phyloP scores from a whole-genome alignment of 768 basidiomycete species.

The Tylopilus subfusipes region DNA sequence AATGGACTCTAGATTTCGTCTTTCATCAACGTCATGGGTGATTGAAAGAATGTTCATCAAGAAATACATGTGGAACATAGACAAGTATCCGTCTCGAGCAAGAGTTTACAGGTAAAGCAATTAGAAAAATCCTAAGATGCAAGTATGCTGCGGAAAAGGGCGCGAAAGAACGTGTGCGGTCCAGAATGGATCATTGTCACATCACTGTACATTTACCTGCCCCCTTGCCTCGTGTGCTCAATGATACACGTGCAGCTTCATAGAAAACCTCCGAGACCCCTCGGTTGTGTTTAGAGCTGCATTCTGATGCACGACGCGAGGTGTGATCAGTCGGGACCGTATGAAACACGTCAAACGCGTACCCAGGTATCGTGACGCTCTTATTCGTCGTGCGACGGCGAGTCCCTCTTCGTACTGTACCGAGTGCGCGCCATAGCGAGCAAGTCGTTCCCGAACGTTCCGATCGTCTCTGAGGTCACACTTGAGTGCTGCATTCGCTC shows the following conservation, averaged over 20 bases:
- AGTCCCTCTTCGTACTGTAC: conserved; percentile 94
- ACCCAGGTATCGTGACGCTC: conserved; percentile 92
- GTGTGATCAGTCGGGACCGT: neutral
- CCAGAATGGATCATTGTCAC: conserved; percentile 35
- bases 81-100: neutral
- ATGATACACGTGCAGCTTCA: conserved; percentile 83
- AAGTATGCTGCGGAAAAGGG: conserved; percentile 6
- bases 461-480: conserved; percentile 92
- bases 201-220: conserved; percentile 56
- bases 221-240: conserved; percentile 71
- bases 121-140: conserved; percentile 23
- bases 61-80: conserved; percentile 10
- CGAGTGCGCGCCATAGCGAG: conserved; percentile 63
- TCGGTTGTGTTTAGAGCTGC: conserved; percentile 95
- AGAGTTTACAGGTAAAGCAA: conserved; percentile 12
- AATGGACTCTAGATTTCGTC: conserved; percentile 20
- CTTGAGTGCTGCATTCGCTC: conserved; percentile 66
- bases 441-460: conserved; percentile 65
- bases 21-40: neutral
- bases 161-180: neutral
- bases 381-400: conserved; percentile 83
- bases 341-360: conserved; percentile 22
- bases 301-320: conserved; percentile 52
- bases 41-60: conserved; percentile 5
- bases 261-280: conserved; percentile 93